Evolutionary conservation across 1,284 basidiomycete species (phyloP).

Genomic region (Moesziomyces sp.): DNA sequence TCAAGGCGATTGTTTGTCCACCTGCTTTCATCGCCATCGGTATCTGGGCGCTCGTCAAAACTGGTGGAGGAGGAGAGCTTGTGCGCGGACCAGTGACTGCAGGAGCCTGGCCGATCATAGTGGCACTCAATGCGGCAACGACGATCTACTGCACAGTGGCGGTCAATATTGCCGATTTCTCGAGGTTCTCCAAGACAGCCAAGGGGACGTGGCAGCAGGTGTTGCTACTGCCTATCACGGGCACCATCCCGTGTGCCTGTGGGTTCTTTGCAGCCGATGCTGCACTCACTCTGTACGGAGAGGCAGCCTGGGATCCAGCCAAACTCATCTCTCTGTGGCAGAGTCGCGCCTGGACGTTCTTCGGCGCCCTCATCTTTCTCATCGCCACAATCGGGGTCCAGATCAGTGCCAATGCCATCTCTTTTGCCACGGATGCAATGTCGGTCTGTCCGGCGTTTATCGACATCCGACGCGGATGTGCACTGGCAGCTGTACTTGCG

Average conservation of each 20-base stretch:
- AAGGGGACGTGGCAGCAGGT: constrained; percentile 35
- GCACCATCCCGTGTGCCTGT: constrained; percentile 25
- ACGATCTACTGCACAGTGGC: constrained; percentile 32
- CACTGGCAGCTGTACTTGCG: constrained; percentile 15
- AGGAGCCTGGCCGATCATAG: constrained; percentile 25
- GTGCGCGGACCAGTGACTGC: constrained; percentile 25
- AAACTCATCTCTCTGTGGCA: constrained; percentile 19
- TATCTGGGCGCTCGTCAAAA: constrained; percentile 22
- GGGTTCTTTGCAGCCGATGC: constrained; percentile 35
- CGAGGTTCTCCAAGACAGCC: constrained; percentile 16
- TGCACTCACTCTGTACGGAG: constrained; percentile 18
- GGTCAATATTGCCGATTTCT: constrained; percentile 34
- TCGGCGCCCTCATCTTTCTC: constrained; percentile 25
- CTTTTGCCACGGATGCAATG: constrained; percentile 36
- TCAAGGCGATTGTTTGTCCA: constrained; percentile 28
- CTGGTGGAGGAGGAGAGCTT: constrained; percentile 10
- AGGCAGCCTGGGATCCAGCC: constrained; percentile 26
- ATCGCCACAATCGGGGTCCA: constrained; percentile 33
- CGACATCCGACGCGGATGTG: constrained; percentile 18
- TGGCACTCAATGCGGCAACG: constrained; percentile 20
- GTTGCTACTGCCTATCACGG: constrained; percentile 23
- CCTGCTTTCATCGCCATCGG: constrained; percentile 29
- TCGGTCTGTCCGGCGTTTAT: constrained; percentile 18
- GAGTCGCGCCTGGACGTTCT: constrained; percentile 15
- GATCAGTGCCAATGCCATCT: constrained; percentile 24